phyloP scores from a whole-genome alignment of 2,329 filamentous ascomycete genomes.

The Venturia asperata region DNA sequence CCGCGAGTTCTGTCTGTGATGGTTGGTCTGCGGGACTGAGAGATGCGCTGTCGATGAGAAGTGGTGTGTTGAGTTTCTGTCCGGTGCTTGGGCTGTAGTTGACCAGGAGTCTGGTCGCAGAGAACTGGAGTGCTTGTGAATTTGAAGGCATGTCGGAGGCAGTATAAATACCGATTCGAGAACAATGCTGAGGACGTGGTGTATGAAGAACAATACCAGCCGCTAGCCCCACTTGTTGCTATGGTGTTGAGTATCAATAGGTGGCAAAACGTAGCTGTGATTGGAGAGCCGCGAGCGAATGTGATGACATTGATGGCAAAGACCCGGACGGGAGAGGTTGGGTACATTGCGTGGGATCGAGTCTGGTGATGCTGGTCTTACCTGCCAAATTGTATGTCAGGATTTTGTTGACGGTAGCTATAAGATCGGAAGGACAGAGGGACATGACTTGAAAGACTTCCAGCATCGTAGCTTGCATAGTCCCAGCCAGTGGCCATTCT shows the following conservation, averaged over 20 bases:
- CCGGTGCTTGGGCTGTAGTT: neutral
- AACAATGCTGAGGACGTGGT: neutral
- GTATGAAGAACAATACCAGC: conserved; percentile 11
- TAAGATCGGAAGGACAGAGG: too few species aligned
- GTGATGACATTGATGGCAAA: neutral
- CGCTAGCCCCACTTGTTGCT: conserved; percentile 10
- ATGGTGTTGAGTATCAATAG: conserved; percentile 8
- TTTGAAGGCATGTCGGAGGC: neutral
- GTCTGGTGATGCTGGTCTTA: neutral
- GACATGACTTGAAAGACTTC: too few species aligned
- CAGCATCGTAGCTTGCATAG: neutral
- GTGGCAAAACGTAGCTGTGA: neutral
- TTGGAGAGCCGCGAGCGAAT: neutral
- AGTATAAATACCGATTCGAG: neutral
- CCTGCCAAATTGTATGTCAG: neutral
- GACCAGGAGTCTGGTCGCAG: neutral
- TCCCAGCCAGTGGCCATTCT: neutral
- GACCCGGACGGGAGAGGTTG: neutral
- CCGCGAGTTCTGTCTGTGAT: neutral
- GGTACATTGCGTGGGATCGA: neutral
- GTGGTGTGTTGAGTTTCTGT: neutral
- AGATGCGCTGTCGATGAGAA: conserved; percentile 1
- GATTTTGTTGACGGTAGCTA: too few species aligned
- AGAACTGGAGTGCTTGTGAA: neutral
- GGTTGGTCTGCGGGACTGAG: neutral